Evolutionary conservation across 78 protist genomes (phyloP), one percentile per base, ranked within the genome.

Genomic region (Acrasis kona): DNA sequence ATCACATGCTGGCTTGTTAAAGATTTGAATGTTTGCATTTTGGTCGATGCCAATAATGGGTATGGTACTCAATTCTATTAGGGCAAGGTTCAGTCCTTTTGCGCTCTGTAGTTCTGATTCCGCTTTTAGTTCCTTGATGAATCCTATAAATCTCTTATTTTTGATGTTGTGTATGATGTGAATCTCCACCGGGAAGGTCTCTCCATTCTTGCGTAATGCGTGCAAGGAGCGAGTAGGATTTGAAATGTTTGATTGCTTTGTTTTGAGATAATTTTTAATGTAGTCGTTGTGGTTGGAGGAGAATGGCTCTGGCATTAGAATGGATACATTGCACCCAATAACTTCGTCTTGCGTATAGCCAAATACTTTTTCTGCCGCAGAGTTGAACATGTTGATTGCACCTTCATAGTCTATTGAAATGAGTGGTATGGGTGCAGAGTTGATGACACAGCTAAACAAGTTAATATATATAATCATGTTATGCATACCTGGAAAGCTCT

Each of bases 281-380:
- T 9, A 76, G 27, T 36, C 70, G 30, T 76, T 72, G 80, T 76
- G 80, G 32, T 74, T 57, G 31, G 39, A 8, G 35, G 78, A 67
- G 8, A 42, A 67, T 39, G 77, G 77, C 8, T 74, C 77, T 5
- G 74, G 74, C 80, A 76, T 76, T n/a, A 76, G 69, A 7, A 5
- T 3, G 4, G 2, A 39, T 39, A 76, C 72, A 34, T 76, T 76
- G 36, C 5, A 3, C 3, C 74, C 70, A 3, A 65, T 2, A 7
- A 64, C 72, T 28, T 76, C 80, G 28, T 4, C 7, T 10, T 7
- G 2, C 27, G 19, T 31, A 28, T 64, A 76, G 36, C 42, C 39
- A 27, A 76, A 76, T 7, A 65, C 27, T 35, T 64, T 76, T 41
- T 37, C 39, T 10, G 80, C 80, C 31, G 80, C 80, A 2, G 10